These are phyloP conservation scores for Sporisorium sorghi DNA, from an alignment of 1,284 basidiomycete genomes.

Conservation along the genomic window DNA sequence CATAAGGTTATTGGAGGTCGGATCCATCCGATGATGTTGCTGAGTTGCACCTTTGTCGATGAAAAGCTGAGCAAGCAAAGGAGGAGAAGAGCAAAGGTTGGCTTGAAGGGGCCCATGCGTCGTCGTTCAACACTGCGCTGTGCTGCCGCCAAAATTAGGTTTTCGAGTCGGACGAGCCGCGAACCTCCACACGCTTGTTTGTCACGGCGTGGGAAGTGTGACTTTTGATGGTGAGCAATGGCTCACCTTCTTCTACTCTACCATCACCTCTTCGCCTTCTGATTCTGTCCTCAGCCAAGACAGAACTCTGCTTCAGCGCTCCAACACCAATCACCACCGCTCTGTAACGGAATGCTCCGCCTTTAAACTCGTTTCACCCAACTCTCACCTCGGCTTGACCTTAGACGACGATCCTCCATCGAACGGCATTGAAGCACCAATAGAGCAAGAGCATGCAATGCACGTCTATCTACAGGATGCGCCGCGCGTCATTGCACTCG, in stretches of 20 bases:
- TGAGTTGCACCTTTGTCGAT: not conserved
- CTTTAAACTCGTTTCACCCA: not conserved
- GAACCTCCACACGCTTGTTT: conserved; percentile 11
- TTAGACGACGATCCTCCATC: too few species aligned
- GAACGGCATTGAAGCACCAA: not conserved
- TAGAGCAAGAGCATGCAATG: conserved; percentile 45
- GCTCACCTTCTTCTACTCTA: not conserved
- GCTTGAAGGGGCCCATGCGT: not conserved
- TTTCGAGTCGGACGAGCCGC: conserved; percentile 15
- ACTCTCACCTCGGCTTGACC: too few species aligned
- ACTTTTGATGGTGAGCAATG: not conserved
- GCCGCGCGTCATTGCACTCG: conserved; percentile 54
- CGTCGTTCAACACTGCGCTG: not conserved
- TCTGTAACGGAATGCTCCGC: conserved; percentile 6
- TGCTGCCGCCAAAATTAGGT: not conserved
- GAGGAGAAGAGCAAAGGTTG: not conserved
- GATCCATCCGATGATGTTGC: not conserved
- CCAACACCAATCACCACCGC: not conserved
- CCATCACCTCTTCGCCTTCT: not conserved
- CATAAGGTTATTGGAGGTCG: not conserved
- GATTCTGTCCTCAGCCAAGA: too few species aligned
- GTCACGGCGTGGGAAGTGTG: not conserved
- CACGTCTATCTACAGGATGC: conserved; percentile 62
- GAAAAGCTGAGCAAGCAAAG: not conserved
- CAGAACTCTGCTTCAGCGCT: not conserved